These are phyloP conservation scores for Populus tomentosa DNA, from an alignment of 441 rosid genomes.

Conservation along the genomic window DNA sequence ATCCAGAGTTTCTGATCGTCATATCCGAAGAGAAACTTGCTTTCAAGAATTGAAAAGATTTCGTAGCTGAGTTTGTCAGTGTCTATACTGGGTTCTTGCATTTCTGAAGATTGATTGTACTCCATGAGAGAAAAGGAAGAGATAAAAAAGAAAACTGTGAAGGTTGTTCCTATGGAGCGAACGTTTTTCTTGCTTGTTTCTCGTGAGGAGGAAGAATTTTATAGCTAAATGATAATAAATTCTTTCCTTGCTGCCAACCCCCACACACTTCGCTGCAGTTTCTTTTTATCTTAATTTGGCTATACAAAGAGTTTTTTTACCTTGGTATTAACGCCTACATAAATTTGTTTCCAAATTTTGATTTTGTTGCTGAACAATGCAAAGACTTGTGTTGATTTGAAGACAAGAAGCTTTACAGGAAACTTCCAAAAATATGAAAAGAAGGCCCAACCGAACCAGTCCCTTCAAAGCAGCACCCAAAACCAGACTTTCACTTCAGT, in stretches of 20 bases:
- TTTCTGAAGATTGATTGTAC: conserved; percentile 34
- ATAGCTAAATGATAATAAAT: not conserved
- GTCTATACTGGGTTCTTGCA: conserved; percentile 94
- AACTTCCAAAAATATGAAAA: not conserved
- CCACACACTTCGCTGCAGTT: not conserved
- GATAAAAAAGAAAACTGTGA: not conserved
- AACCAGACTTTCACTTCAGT: not conserved
- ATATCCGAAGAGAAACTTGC: conserved; percentile 86
- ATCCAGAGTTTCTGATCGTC: conserved; percentile 78
- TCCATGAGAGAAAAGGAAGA: conserved; percentile 15
- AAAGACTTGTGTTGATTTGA: not conserved
- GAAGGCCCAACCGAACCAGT: not conserved
- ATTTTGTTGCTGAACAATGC: not conserved
- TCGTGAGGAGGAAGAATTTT: not conserved
- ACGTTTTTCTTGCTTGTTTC: not conserved
- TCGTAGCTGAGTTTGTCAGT: conserved; percentile 94
- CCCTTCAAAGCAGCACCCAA: not conserved
- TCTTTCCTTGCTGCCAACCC: not conserved
- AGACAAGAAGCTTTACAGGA: not conserved
- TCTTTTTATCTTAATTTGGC: not conserved
- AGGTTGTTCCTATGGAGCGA: not conserved
- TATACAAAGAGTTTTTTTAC: not conserved
- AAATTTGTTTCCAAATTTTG: conserved; percentile 3
- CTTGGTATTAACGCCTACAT: conserved; percentile 14
- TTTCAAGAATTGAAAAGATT: conserved; percentile 87